Percentiles rank a stretch among this genome's conserved stretches.
Evolutionary conservation across 768 basidiomycete genomes (phyloP).

Genomic region (Pisolithus albus): DNA sequence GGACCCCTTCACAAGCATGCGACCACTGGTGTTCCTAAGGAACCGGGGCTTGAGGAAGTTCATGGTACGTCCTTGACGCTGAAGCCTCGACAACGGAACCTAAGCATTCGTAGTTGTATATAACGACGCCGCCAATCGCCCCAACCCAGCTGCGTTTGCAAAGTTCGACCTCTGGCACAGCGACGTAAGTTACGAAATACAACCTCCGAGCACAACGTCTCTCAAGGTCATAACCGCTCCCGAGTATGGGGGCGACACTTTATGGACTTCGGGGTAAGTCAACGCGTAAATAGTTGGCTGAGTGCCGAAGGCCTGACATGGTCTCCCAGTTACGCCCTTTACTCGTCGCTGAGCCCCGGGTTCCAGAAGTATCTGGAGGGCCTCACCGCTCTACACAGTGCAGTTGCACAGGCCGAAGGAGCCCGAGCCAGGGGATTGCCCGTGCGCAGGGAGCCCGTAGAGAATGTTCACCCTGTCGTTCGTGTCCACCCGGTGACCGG

Average conservation of each 20-base stretch:
- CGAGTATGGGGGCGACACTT: conserved; percentile 69
- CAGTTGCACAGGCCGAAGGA: conserved; percentile 70
- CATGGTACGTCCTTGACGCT: conserved; percentile 41
- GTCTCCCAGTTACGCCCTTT: conserved; percentile 60
- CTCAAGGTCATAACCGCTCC: conserved; percentile 68
- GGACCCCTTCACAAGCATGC: conserved; percentile 80
- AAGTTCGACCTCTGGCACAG: conserved; percentile 78
- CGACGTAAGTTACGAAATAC: conserved; percentile 76
- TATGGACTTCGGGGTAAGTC: conserved; percentile 71
- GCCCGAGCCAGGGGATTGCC: conserved; percentile 61
- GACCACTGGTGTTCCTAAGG: conserved; percentile 66
- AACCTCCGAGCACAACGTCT: conserved; percentile 75
- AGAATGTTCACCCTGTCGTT: conserved; percentile 73
- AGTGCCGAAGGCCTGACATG: conserved; percentile 4
- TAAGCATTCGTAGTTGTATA: conserved; percentile 50
- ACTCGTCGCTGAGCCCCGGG: conserved; percentile 70
- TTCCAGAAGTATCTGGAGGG: conserved; percentile 75
- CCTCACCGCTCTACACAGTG: conserved; percentile 68
- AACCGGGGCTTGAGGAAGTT: conserved; percentile 68
- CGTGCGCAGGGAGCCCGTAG: conserved; percentile 62
- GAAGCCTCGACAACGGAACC: background rate
- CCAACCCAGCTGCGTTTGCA: conserved; percentile 58
- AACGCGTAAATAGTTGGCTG: background rate
- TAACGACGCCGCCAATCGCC: conserved; percentile 56
- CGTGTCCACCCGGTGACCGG: conserved; percentile 82